phyloP scores from a whole-genome alignment of 108 stramenopile species.

The Cylindrotheca fusiformis region DNA sequence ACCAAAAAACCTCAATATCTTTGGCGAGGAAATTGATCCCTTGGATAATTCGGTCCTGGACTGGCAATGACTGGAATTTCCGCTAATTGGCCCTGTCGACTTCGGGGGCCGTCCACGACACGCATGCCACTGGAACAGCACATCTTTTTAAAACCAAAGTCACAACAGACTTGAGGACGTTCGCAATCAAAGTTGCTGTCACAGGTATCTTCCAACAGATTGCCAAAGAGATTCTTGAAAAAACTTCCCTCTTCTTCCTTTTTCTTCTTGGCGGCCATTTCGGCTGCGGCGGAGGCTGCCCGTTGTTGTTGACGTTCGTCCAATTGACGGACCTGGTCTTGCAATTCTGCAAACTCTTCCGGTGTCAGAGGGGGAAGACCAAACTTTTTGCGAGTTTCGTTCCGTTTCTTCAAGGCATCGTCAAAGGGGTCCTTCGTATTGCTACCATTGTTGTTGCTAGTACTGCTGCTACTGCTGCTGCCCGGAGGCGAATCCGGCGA shows the following conservation, averaged over 20 bases:
- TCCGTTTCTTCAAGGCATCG: slow-evolving; percentile 63
- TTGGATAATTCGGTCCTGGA: slow-evolving; percentile 21
- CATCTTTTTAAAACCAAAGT: slow-evolving; percentile 83
- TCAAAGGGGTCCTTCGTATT: slow-evolving; percentile 13
- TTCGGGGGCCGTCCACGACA: slow-evolving; percentile 13
- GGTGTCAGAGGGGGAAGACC: slow-evolving; percentile 67
- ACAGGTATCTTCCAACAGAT: slow-evolving; percentile 68
- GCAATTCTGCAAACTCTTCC: slow-evolving; percentile 67
- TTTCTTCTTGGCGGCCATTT: slow-evolving; percentile 24
- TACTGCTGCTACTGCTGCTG: background rate
- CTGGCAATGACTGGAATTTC: slow-evolving; percentile 23
- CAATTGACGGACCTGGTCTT: slow-evolving; percentile 55
- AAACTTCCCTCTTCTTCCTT: slow-evolving; percentile 49
- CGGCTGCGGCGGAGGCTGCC: slow-evolving; percentile 25
- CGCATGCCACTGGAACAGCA: slow-evolving; percentile 57
- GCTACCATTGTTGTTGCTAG: background rate
- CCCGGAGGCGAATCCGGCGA: background rate
- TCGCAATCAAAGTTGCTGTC: slow-evolving; percentile 80
- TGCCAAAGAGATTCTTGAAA: slow-evolving; percentile 65
- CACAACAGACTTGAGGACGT: slow-evolving; percentile 79
- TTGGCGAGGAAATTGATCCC: no score
- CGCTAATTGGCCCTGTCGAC: slow-evolving; percentile 20
- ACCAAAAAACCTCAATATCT: no score
- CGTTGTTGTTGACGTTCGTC: slow-evolving; percentile 52
- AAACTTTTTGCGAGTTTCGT: slow-evolving; percentile 68